A percentile compares a stretch with the other conserved stretches of the same genome.
Evolutionary conservation across 2,329 filamentous ascomycete genomes (phyloP).

Genomic region (Aureobasidium sp.): DNA sequence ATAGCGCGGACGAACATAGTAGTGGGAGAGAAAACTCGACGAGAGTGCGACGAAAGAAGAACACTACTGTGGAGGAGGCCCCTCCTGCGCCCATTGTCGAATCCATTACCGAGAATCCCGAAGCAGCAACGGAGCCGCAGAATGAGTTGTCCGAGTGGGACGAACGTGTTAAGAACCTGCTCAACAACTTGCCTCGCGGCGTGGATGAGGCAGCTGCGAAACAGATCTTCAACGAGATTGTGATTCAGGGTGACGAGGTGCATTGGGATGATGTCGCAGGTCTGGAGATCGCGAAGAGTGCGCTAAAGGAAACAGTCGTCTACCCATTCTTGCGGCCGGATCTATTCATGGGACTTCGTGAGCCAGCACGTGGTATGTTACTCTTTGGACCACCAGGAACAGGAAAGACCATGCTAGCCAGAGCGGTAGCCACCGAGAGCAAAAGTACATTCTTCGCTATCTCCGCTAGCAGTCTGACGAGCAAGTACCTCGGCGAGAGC

Average conservation of each 20-base stretch:
- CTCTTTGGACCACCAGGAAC: slow-evolving; percentile 96
- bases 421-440: slow-evolving; percentile 90
- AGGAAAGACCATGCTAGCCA: slow-evolving; percentile 95
- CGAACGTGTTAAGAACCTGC: slow-evolving; percentile 53
- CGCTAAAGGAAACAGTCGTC: slow-evolving; percentile 89
- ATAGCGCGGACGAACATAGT: slow-evolving; percentile 17
- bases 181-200: slow-evolving; percentile 73
- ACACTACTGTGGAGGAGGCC: background rate
- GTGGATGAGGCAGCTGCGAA: slow-evolving; percentile 77
- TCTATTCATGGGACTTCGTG: slow-evolving; percentile 88
- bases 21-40: slow-evolving; percentile 11
- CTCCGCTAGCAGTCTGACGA: slow-evolving; percentile 86
- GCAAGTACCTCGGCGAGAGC: slow-evolving; percentile 91
- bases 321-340: slow-evolving; percentile 95
- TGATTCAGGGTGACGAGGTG: slow-evolving; percentile 89
- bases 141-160: slow-evolving; percentile 50
- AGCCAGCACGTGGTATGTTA: slow-evolving; percentile 90
- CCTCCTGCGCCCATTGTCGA: background rate
- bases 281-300: slow-evolving; percentile 80
- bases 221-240: slow-evolving; percentile 92
- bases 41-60: slow-evolving; percentile 36
- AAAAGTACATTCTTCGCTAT: slow-evolving; percentile 96
- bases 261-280: slow-evolving; percentile 93
- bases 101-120: background rate
- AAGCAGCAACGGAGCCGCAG: background rate